Evolutionary conservation across 495 filamentous ascomycete genomes (phyloP), one percentile per base, ranked within the genome.

Genomic region (Xylaria cubensis): DNA sequence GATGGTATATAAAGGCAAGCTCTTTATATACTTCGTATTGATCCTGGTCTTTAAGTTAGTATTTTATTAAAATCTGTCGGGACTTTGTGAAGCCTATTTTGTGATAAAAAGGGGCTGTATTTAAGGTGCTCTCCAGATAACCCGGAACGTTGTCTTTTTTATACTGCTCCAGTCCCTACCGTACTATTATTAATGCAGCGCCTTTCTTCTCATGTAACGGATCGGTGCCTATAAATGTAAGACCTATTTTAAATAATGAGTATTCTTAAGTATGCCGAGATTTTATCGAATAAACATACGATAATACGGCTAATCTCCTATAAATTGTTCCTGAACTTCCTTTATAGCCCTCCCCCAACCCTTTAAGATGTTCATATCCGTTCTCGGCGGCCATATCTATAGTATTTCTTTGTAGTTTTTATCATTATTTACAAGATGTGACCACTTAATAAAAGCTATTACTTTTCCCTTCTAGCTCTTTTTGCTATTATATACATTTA

Each of bases 381-480:
- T 80, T 26, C 76, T 81, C 44, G 72, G 70, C 3, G 79, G 81
- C 81, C 81, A 84, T 36, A 70, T 59, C 75, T 76, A 75, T 8
- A 75, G 46, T 15, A 69, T n/a, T 36, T 80, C 67, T 51, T 59
- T 34, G 21, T 71, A 73, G 19, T 67, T 56, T 61, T 73, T 56
- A 29, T 69, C 34, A 3, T 39, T 58, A 12, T 44, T 17, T 1
- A 74, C 69, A 6, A 81, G 81, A 19, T 82, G 73, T 41, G 76
- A 69, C 81, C 81, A 84, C 67, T 82, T 84, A 7, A 80, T 80
- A 64, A 84, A 84, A 26, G 80, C 78, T 19, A 84, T 75, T 8
- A 77, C 71, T 44, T 75, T 44, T 29, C 26, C 24, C 13, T 3
- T 21, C 24, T 34, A 12, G 19, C 21, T 44, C 19, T 42, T 24